Evolutionary conservation across 306 rosid species (phyloP).

Genomic region (Dicorynia guianensis): DNA sequence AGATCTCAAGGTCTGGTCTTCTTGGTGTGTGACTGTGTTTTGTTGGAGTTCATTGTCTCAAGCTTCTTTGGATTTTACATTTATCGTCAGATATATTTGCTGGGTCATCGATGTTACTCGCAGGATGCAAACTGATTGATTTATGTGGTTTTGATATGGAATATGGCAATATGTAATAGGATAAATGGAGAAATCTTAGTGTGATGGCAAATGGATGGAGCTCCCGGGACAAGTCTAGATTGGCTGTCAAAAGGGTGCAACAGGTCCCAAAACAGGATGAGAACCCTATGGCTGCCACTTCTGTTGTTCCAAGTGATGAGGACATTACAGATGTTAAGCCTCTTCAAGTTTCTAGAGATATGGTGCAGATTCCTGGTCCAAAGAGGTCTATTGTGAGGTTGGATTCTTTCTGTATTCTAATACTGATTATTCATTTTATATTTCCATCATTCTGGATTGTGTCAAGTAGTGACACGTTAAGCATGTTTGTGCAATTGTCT

Average conservation of each 20-base stretch:
- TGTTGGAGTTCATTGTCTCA: conserved; percentile 19
- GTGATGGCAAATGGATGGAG: conserved; percentile 97
- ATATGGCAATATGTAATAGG: conserved; percentile 54
- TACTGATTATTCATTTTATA: conserved; percentile 28
- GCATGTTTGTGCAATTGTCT: neutral
- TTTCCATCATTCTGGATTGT: conserved; percentile 29
- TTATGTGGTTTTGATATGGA: conserved; percentile 38
- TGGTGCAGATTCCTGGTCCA: conserved; percentile 58
- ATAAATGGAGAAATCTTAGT: conserved; percentile 97
- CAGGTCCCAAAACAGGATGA: conserved; percentile 74
- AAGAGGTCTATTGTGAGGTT: conserved; percentile 82
- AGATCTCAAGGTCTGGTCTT: conserved; percentile 85
- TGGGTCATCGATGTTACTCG: conserved; percentile 4
- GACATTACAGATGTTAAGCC: conserved; percentile 69
- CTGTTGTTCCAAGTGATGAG: conserved; percentile 76
- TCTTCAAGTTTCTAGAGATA: conserved; percentile 63
- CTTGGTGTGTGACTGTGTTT: conserved; percentile 22
- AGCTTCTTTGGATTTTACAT: conserved; percentile 15
- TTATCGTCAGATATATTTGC: conserved; percentile 26
- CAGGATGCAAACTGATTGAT: neutral
- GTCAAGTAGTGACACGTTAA: conserved; percentile 16
- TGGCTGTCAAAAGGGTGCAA: conserved; percentile 67
- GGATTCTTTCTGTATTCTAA: conserved; percentile 35
- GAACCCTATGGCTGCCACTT: conserved; percentile 43
- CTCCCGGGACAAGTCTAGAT: conserved; percentile 81